Base-by-base conservation (phyloP, 1,284 basidiomycete species). In the Salmacisia buchloeana region DNA sequence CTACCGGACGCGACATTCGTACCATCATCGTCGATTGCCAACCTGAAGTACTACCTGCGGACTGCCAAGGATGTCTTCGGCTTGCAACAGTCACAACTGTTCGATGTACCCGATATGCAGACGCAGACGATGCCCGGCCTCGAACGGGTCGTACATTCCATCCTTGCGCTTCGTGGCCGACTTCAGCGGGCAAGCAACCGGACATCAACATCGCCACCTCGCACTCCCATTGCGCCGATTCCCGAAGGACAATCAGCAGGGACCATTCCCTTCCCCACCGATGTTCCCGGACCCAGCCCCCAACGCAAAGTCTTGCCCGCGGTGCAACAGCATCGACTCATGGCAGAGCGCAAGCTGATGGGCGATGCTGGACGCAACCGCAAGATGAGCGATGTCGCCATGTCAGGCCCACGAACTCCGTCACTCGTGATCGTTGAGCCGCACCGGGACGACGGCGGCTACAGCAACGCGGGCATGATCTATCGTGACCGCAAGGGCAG, bases 401-500 rank as follows among this genome's bases (percentile, higher is more conserved):
- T 46, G 25, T 63, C 56, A 43, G n/a, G n/a, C n/a, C 41, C 29
- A 25, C 69, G 65, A 27, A 39, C 60, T 13, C 59, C 69, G 2
- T 69, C 69, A 27, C 70, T 74, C 63, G 70, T 70, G 1, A 73
- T 74, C 39, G 71, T 71, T 12, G 69, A 73, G 29, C 63, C 66
- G n/a, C 69, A 68, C 54, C 66, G 68, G 45, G 60, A 38, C n/a
- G 72, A 69, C 38, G 72, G 69, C 15, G 70, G 72, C 25, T 46
- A 59, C 18, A 33, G 23, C 23, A 18, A 23, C 23, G 36, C 56
- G 27, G 66, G 70, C 15, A 63, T 71, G 61, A 70, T 69, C 1
- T 75, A 75, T 43, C 69, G 74, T 13, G 74, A 75, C 49, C 69
- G 74, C 43, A 74, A 74, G 58, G 36, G 69, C 15, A 75, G 74